phyloP scores from a whole-genome alignment of 1,139 yeast genomes.

The Geotrichum macrosporum region DNA sequence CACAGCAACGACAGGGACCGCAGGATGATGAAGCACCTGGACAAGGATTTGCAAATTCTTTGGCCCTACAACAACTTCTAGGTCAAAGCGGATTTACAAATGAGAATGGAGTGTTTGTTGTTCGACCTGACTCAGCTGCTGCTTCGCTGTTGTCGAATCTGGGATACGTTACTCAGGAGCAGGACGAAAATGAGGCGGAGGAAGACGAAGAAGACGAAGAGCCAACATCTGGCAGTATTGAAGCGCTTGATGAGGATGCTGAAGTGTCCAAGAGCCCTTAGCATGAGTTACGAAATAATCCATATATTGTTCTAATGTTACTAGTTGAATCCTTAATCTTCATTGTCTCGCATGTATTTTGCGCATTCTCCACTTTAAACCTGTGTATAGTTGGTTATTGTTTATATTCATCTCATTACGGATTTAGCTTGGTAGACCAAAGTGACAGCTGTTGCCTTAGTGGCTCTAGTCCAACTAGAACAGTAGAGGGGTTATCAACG shows the following conservation, averaged over 20 bases:
- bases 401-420: neutral
- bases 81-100: conserved; percentile 22
- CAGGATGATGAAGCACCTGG: conserved; percentile 7
- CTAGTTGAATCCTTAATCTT: too few relatives aligned
- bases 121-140: conserved; percentile 24
- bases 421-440: neutral
- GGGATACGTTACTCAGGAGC: conserved; percentile 21
- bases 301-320: neutral
- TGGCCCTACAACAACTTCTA: conserved; percentile 25
- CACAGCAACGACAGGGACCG: conserved; percentile 2
- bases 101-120: conserved; percentile 23
- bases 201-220: conserved; percentile 22
- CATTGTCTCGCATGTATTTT: neutral
- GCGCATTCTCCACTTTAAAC: too few relatives aligned
- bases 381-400: neutral
- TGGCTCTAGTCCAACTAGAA: neutral
- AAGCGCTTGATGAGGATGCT: conserved; percentile 23
- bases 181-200: conserved; percentile 9
- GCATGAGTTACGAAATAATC: conserved; percentile 5
- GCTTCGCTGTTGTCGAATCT: conserved; percentile 23
- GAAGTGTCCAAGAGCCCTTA: conserved; percentile 19
- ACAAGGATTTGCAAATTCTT: conserved; percentile 14
- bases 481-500: neutral
- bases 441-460: too few relatives aligned
- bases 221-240: conserved; percentile 19